Conservation (phyloP, 1,139 yeast genomes). For the Candida tropicalis region DNA sequence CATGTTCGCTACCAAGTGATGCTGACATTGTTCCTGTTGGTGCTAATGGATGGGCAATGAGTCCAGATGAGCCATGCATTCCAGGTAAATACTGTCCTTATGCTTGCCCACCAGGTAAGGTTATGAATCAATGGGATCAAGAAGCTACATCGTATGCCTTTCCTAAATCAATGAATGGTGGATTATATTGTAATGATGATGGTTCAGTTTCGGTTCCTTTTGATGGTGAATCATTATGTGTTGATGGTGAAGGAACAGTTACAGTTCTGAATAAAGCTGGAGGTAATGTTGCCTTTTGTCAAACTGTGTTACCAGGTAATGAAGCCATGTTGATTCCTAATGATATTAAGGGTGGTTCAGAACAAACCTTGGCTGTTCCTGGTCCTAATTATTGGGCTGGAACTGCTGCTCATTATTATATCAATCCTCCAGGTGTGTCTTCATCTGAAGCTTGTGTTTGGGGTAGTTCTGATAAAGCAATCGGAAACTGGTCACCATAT, state of each 20-base stretch:
- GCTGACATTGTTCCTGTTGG: conserved; percentile 69
- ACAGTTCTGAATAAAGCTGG: conserved; percentile 57
- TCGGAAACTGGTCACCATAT: conserved; percentile 92
- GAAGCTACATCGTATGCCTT: conserved; percentile 58
- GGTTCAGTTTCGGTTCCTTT: conserved; percentile 71
- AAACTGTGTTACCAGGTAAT: conserved; percentile 90
- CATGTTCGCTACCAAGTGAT: conserved; percentile 66
- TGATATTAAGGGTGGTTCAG: conserved; percentile 46
- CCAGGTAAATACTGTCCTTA: conserved; percentile 83
- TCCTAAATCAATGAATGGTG: conserved; percentile 81
- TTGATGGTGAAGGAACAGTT: conserved; percentile 75
- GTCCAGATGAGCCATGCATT: conserved; percentile 72
- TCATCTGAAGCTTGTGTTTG: conserved; percentile 79
- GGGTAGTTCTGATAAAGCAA: conserved; percentile 69
- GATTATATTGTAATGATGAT: conserved; percentile 70
- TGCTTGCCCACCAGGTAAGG: conserved; percentile 84
- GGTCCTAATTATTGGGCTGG: conserved; percentile 72
- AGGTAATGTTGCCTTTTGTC: conserved; percentile 78
- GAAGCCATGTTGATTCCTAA: conserved; percentile 95
- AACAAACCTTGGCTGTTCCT: conserved; percentile 74
- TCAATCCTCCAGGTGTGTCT: conserved; percentile 85
- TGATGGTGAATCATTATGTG: conserved; percentile 62
- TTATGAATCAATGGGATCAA: conserved; percentile 80
- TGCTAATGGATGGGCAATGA: conserved; percentile 85
- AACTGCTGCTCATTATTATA: conserved; percentile 85